Evolutionary conservation across 192 early-diverging fungal genomes (phyloP).

Genomic region (Piromyces finnis): DNA sequence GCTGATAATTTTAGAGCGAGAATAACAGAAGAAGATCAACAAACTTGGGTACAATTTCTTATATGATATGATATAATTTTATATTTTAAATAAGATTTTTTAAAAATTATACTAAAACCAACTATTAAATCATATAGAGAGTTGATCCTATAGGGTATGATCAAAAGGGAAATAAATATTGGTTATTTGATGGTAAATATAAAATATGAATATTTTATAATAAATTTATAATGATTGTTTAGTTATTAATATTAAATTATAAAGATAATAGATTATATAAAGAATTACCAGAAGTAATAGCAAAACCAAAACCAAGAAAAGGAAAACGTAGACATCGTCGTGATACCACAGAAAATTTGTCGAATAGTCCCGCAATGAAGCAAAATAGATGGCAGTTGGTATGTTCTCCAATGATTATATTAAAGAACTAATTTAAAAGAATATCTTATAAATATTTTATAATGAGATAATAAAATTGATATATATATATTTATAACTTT

Average conservation of each 20-base stretch:
- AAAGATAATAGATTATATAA: constrained; percentile 56
- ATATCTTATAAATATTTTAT: no score
- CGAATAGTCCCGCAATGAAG: constrained; percentile 6
- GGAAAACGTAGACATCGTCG: constrained; percentile 3
- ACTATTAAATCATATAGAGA: constrained; percentile 14
- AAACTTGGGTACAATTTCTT: constrained; percentile 29
- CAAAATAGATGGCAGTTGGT: constrained; percentile 7
- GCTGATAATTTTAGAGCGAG: constrained; percentile 38
- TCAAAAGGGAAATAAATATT: constrained; percentile 44
- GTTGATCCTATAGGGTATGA: constrained; percentile 60
- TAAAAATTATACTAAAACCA: not conserved
- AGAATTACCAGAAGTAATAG: constrained; percentile 17
- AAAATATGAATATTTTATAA: no score
- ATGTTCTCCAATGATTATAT: no score
- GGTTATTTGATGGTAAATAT: constrained; percentile 57
- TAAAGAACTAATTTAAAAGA: no score
- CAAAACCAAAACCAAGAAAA: constrained; percentile 5
- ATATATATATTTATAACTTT: no score
- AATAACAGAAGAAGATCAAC: constrained; percentile 26
- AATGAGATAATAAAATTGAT: no score
- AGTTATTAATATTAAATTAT: no score
- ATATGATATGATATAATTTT: not conserved
- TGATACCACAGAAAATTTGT: constrained; percentile 7
- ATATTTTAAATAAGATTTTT: not conserved
- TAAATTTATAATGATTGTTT: no score